Evolutionary conservation across 805 yeast species (phyloP).

Genomic region (Hermanozyma aechmeae): DNA sequence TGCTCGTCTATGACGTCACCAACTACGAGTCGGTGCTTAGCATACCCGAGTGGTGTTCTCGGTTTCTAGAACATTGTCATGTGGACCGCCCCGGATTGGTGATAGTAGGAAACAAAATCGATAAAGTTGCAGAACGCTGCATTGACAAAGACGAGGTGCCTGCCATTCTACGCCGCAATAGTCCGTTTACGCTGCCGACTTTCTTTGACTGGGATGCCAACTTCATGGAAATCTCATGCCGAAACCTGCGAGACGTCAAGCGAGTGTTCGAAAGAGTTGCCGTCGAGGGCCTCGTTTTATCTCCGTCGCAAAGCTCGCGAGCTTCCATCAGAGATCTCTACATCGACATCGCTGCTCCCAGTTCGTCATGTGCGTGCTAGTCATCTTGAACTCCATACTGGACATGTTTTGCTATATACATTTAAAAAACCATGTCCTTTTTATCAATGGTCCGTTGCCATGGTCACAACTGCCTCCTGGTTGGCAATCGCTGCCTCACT

Average conservation of each 20-base stretch:
- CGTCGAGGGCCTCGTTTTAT: too few relatives aligned
- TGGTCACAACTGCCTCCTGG: too few relatives aligned
- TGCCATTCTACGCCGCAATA: constrained; percentile 18
- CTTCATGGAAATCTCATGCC: constrained; percentile 24
- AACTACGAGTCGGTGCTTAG: constrained; percentile 42
- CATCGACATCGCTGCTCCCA: background rate
- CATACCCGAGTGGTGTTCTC: constrained; percentile 37
- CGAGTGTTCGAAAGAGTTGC: constrained; percentile 29
- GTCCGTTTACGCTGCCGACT: constrained; percentile 10
- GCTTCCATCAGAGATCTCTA: background rate
- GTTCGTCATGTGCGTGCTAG: background rate
- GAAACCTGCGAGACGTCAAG: constrained; percentile 20
- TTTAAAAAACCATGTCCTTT: background rate
- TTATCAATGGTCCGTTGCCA: background rate
- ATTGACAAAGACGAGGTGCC: constrained; percentile 27
- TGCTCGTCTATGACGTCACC: constrained; percentile 46
- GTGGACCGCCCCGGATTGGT: constrained; percentile 38
- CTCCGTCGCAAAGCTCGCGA: background rate
- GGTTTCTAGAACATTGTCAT: constrained; percentile 40
- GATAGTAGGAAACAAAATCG: constrained; percentile 46
- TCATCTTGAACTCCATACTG: background rate
- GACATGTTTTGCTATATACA: background rate
- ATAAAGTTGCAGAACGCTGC: constrained; percentile 23
- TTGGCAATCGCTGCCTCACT: too few relatives aligned
- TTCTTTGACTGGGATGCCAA: constrained; percentile 26